Evolutionary conservation across 2,329 filamentous ascomycete species (phyloP), one percentile per base, ranked within the genome.

Genomic region (Zopfia rhizophila): DNA sequence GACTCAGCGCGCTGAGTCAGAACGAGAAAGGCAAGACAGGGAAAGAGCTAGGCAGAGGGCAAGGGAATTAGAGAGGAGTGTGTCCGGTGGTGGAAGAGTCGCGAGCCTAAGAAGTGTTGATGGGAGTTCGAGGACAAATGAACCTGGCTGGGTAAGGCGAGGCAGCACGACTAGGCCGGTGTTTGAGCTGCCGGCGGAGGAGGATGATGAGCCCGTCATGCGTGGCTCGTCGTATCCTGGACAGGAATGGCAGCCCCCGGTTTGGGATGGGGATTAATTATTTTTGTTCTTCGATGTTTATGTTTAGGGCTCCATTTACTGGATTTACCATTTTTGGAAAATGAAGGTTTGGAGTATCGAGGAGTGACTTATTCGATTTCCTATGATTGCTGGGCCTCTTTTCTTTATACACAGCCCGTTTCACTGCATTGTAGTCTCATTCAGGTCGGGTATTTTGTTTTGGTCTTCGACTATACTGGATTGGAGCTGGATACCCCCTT

Each of bases 161-260:
- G 61, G 63, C 6, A 62, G 58, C 25, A 47, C 42, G 3, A 38
- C 38, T 6, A 51, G 61, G 17, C 58, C 55, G 4, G 63, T 70
- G 1, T 72, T 70, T 38, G 68, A 68, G 41, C 31, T 70, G 32
- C 59, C 65, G 16, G 68, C 66, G 12, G 69, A 73, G 28, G 72
- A 76, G 22, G 74, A 78, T n/a, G 75, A 77, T 11, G 65, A 73
- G 61, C 79, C 81, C 10, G 73, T 78, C 47, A 89, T 89, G 86
- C 80, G 76, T 35, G 85, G 85, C 5, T 86, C 84, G 10, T 85
- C 81, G 62, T 89, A 88, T 66, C 86, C 86, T 0, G 86, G 86
- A 0, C 84, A 88, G 71, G 86, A 89, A 66, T 89, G 86, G 85
- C 82, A 82, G 56, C 84, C 84, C 3, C 67, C 61, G 38, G n/a